Evolutionary conservation across 176 grass and related monocot species (phyloP).

Genomic region (Avena sativa): DNA sequence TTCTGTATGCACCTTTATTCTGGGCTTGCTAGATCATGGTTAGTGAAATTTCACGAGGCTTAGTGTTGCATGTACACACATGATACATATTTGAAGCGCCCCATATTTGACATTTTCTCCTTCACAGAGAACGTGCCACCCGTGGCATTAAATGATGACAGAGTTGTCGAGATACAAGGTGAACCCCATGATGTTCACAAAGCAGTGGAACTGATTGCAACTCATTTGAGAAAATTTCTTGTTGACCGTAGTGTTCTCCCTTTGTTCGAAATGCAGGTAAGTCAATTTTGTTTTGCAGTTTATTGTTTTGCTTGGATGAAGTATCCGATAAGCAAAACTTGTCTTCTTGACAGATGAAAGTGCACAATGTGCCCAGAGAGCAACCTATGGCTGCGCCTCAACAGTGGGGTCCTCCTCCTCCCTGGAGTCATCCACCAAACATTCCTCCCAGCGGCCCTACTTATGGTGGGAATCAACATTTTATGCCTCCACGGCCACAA

Average conservation of each 20-base stretch:
- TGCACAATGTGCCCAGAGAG: conserved; percentile 69
- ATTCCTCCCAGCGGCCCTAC: conserved; percentile 60
- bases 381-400: conserved; percentile 80
- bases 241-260: conserved; percentile 94
- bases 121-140: conserved; percentile 87
- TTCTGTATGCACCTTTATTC: conserved; percentile 1
- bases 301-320: conserved; percentile 33
- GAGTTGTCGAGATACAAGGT: conserved; percentile 98
- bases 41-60: background rate
- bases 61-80: background rate
- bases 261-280: conserved; percentile 84
- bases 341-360: conserved; percentile 57
- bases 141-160: conserved; percentile 90
- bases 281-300: conserved; percentile 13
- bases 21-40: conserved; percentile 17
- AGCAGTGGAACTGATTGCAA: conserved; percentile 89
- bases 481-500: conserved; percentile 75
- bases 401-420: conserved; percentile 75
- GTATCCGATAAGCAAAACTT: conserved; percentile 8
- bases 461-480: conserved; percentile 82
- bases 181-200: conserved; percentile 83
- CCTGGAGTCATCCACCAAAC: conserved; percentile 76
- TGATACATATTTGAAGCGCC: background rate
- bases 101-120: conserved; percentile 35
- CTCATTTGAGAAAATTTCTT: conserved; percentile 94